A percentile compares a stretch with the other conserved stretches of the same genome.
These are phyloP conservation scores for Clavispora phyllophila DNA, from an alignment of 805 yeast genomes.

Conservation along the genomic window DNA sequence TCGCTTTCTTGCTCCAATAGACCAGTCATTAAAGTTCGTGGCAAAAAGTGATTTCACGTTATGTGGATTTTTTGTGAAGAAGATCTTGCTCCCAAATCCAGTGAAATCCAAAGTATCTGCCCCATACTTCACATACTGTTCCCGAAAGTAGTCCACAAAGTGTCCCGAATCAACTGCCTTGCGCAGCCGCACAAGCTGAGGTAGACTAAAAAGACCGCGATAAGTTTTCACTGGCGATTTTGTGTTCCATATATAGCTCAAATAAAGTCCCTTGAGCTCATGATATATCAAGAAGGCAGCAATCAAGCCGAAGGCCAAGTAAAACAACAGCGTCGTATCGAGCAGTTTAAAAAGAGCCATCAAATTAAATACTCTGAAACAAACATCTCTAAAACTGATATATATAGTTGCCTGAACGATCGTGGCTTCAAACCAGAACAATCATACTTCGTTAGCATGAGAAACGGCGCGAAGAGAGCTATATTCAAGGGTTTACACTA, in stretches of 20 bases:
- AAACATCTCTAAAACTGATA: not conserved
- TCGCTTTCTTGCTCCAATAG: conserved; percentile 5
- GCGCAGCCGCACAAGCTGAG: not conserved
- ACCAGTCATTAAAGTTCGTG: conserved; percentile 6
- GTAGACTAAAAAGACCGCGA: not conserved
- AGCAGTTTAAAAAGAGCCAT: not conserved
- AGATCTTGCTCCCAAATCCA: not conserved
- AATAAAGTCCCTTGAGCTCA: not conserved
- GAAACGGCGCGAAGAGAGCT: not conserved
- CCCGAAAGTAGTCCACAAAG: conserved; percentile 3
- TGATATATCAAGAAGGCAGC: not conserved
- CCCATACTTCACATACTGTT: not conserved
- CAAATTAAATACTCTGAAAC: not conserved
- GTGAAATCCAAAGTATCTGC: conserved; percentile 4
- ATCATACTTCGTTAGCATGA: not conserved
- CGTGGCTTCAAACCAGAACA: not conserved
- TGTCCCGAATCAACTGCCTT: conserved; percentile 2
- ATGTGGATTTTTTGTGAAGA: conserved; percentile 5
- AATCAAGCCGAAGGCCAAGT: not conserved
- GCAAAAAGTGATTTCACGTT: conserved; percentile 8
- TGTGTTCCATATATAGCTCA: conserved; percentile 7
- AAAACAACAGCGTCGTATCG: not conserved
- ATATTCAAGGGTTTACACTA: too few species aligned
- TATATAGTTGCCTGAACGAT: not conserved
- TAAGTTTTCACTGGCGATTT: conserved; percentile 1